A percentile compares a stretch with the other conserved stretches of the same genome.
Evolutionary conservation across 164 flowering plant genomes (phyloP).

Genomic region (Vitis labrusca): DNA sequence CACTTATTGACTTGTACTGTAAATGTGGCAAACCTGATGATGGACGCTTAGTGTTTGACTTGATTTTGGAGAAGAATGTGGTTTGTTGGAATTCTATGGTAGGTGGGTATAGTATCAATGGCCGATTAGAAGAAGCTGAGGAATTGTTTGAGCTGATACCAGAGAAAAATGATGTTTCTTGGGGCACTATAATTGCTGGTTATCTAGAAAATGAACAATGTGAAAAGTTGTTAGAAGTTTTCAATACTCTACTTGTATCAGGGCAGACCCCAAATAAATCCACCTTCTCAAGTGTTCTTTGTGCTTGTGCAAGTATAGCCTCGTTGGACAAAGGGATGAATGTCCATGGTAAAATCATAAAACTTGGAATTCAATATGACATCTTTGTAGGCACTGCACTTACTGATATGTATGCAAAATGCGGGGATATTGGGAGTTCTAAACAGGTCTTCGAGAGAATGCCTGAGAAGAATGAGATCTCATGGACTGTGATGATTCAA

Average conservation of each 20-base stretch:
- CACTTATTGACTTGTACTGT: slow-evolving; percentile 60
- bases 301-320: slow-evolving; percentile 58
- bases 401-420: slow-evolving; percentile 69
- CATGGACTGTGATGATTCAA: slow-evolving; percentile 71
- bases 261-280: slow-evolving; percentile 47
- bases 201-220: slow-evolving; percentile 36
- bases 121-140: slow-evolving; percentile 46
- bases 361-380: slow-evolving; percentile 46
- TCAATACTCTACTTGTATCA: slow-evolving; percentile 45
- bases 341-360: slow-evolving; percentile 48
- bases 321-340: slow-evolving; percentile 52
- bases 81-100: slow-evolving; percentile 66
- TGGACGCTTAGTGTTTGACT: slow-evolving; percentile 46
- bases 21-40: slow-evolving; percentile 50
- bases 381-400: slow-evolving; percentile 61
- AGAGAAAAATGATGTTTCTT: slow-evolving; percentile 38
- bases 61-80: slow-evolving; percentile 36
- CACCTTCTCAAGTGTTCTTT: slow-evolving; percentile 52
- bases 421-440: slow-evolving; percentile 52
- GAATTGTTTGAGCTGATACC: slow-evolving; percentile 49
- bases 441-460: slow-evolving; percentile 43
- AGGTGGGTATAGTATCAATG: slow-evolving; percentile 50
- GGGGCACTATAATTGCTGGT: slow-evolving; percentile 56
- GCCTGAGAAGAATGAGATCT: slow-evolving; percentile 44
- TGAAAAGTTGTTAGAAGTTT: slow-evolving; percentile 45